Evolutionary conservation across 257 asterid genomes (phyloP), one percentile per base, ranked within the genome.

Genomic region (Cinchona pubescens): DNA sequence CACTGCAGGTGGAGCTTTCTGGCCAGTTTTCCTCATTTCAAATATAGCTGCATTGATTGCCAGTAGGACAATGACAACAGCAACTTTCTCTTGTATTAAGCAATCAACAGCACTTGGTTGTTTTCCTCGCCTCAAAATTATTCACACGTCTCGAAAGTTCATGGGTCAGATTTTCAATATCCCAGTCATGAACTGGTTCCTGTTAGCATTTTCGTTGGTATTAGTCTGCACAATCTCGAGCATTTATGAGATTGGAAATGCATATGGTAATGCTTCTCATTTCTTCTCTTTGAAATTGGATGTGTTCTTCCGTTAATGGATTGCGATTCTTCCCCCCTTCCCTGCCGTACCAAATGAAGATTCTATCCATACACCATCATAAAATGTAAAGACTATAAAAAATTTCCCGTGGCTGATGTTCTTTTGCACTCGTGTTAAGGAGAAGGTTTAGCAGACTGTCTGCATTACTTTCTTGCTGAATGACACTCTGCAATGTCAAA

Each of bases 81-180:
- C 98, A 21, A 91, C 97, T 53, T 95, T 95, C 86, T 91, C 99
- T 51, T 92, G 98, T 83, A 90, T 95, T 55, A 92, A 95, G 76
- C 99, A 95, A 79, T 90, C 99, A 79, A 86, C 90, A 32, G 94
- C 97, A 16, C 96, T 95, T 59, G 99, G 99, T 67, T 95, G 99
- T 83, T 95, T 95, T 80, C 99, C 99, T 78, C 96, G 98, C 77
- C 93, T 95, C 37, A 95, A 95, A 88, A 91, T 95, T 67, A 81
- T 95, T 74, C 99, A 95, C 78, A 95, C 99, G 55, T 95, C 99
- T 11, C 89, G 92, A 70, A 95, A 90, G 70, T 92, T 92, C 87
- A 90, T 90, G 97, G 99, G 99, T 75, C 99, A 95, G 81, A 92
- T 95, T 76, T 95, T n/a, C n/a, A n/a, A 95, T 70, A 92, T 95